Percentiles rank a stretch among this genome's conserved stretches.
These are phyloP conservation scores for Chondrostereum purpureum DNA, from an alignment of 1,284 basidiomycete genomes.

Conservation along the genomic window DNA sequence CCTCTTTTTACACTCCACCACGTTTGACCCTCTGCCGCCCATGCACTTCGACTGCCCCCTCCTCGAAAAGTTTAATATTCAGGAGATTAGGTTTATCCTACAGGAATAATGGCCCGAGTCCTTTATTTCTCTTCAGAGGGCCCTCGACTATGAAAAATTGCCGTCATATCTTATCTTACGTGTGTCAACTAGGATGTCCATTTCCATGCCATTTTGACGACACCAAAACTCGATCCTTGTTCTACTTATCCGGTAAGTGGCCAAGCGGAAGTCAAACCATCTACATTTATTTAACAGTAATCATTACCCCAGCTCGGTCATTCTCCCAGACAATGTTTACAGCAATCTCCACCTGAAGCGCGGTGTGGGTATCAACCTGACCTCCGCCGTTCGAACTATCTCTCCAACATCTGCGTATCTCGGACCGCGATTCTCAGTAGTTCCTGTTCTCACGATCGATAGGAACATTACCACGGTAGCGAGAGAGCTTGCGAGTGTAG, in stretches of 20 bases:
- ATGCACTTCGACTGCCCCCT: no score
- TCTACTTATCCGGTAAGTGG: constrained; percentile 30
- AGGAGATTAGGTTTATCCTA: no score
- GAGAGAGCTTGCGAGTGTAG: constrained; percentile 43
- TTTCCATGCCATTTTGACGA: no score
- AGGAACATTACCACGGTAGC: constrained; percentile 43
- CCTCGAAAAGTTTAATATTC: no score
- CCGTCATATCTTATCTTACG: no score
- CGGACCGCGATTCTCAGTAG: constrained; percentile 51
- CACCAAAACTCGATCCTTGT: neutral
- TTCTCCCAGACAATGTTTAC: constrained; percentile 38
- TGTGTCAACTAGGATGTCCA: no score
- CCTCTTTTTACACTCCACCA: no score
- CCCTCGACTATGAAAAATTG: no score
- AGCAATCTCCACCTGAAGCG: constrained; percentile 39
- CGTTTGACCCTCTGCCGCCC: no score
- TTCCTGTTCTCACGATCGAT: constrained; percentile 61
- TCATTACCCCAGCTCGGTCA: constrained; percentile 32
- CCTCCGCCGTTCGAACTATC: constrained; percentile 48
- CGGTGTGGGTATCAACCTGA: constrained; percentile 45
- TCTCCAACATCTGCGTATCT: constrained; percentile 48
- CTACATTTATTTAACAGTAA: neutral
- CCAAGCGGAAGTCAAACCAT: neutral
- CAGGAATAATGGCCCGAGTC: no score
- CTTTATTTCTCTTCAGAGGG: no score